Conservation (phyloP, 306 rosid genomes). For the Pachyrhizus erosus region DNA sequence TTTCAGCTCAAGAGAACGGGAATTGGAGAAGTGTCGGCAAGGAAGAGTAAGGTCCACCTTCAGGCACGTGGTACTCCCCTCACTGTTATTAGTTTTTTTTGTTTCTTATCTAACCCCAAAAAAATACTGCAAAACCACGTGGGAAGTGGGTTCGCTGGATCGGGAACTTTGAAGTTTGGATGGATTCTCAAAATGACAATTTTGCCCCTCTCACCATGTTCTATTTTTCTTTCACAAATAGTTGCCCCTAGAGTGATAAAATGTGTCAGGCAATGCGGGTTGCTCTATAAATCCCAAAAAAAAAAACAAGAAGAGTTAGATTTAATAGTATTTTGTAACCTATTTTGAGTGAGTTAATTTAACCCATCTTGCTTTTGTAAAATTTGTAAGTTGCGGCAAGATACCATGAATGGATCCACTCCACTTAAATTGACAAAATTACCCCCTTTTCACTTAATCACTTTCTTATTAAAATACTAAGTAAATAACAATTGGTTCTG, state of each 20-base stretch:
- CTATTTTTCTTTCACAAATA: not conserved
- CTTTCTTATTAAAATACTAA: not conserved
- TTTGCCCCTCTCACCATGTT: slow-evolving; percentile 33
- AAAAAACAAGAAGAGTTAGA: not conserved
- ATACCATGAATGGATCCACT: not conserved
- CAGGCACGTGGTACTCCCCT: slow-evolving; percentile 38
- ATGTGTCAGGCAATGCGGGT: not conserved
- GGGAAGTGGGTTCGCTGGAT: slow-evolving; percentile 44
- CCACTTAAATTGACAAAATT: slow-evolving; percentile 7
- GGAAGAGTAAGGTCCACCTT: slow-evolving; percentile 45
- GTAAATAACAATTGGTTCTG: not conserved
- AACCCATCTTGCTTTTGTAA: not conserved
- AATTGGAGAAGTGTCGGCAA: slow-evolving; percentile 73
- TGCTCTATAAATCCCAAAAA: not conserved
- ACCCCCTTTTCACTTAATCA: not conserved
- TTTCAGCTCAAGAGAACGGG: slow-evolving; percentile 39
- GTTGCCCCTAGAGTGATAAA: not conserved
- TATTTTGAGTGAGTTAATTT: not conserved
- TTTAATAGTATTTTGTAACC: not conserved
- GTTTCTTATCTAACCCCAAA: slow-evolving; percentile 18
- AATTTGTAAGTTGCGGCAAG: not conserved
- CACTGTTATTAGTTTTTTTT: not conserved
- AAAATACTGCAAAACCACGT: slow-evolving; percentile 58
- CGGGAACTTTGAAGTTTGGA: slow-evolving; percentile 30
- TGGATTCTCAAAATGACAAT: slow-evolving; percentile 41